Base-by-base conservation (phyloP, 345 rosid genomes). In the Raphanus sativus region DNA sequence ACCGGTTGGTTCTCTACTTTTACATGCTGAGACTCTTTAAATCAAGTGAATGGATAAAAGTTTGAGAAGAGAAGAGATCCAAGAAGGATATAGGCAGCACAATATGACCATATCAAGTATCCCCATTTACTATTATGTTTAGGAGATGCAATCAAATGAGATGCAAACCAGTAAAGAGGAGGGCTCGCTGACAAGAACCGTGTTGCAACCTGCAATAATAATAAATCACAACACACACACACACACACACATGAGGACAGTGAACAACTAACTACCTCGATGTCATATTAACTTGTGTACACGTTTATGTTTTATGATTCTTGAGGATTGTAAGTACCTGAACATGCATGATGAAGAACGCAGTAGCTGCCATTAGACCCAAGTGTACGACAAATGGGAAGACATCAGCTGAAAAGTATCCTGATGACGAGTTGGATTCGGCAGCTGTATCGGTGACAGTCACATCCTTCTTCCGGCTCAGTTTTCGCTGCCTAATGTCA, bases 111-210 rank as follows among this genome's bases (percentile, higher is more conserved):
- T 59, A 89, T 87, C 76, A 87, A 33, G 81, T 89, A 85, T 13
- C 83, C 92, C 91, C 94, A 88, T 80, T 65, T 81, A 21, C 78
- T 65, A 17, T 48, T 65, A 17, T 48, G 60, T 26, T 82, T 73
- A 26, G 85, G 76, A 33, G 87, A 83, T 36, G 62, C 74, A 81
- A 82, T 74, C 69, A 82, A 17, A 75, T 81, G 71, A 0, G 96
- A 86, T 62, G 97, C 96, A 81, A 87, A 95, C 97, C 98, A 92
- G 82, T 92, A 95, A 9, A 91, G 88, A 2, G 91, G 87, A 70
- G 94, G 94, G 66, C 91, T 88, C 13, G 98, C 90, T 9, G 99
- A 92, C 85, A 95, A 83, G 84, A 95, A 95, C 3, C 98, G 88
- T 17, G 96, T 91, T 2, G 96, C 86, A 56, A 95, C 96, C 97